These are phyloP conservation scores for Batkoa obscura DNA, from an alignment of 371 early-diverging fungal species.

Conservation along the genomic window DNA sequence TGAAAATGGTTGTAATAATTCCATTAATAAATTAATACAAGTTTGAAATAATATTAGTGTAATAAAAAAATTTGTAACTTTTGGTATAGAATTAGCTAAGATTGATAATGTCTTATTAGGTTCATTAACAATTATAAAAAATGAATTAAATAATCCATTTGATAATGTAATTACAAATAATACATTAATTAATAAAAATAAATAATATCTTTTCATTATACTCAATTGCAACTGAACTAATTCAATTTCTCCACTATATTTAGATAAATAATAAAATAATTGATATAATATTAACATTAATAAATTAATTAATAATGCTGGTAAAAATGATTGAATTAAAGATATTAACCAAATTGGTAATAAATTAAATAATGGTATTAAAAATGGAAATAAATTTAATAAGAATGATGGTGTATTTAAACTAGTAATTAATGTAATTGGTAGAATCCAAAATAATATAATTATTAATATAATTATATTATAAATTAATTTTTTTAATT, in stretches of 20 bases:
- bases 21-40: not conserved
- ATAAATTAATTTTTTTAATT: no score
- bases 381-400: no score
- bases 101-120: not conserved
- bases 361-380: no score
- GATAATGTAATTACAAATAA: constrained; percentile 1
- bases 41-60: not conserved
- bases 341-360: no score
- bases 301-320: no score
- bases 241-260: not conserved
- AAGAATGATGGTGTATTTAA: no score
- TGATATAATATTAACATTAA: no score
- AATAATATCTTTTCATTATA: not conserved
- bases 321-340: no score
- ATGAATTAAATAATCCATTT: not conserved
- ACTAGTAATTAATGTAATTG: no score
- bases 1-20: not conserved
- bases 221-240: not conserved
- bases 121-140: not conserved
- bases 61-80: not conserved
- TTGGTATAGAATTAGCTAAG: not conserved
- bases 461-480: no score
- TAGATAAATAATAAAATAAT: no score
- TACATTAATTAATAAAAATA: not conserved
- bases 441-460: no score